Base-by-base conservation (phyloP, 139 green algal species). In the Edaphochlamys debaryana region DNA sequence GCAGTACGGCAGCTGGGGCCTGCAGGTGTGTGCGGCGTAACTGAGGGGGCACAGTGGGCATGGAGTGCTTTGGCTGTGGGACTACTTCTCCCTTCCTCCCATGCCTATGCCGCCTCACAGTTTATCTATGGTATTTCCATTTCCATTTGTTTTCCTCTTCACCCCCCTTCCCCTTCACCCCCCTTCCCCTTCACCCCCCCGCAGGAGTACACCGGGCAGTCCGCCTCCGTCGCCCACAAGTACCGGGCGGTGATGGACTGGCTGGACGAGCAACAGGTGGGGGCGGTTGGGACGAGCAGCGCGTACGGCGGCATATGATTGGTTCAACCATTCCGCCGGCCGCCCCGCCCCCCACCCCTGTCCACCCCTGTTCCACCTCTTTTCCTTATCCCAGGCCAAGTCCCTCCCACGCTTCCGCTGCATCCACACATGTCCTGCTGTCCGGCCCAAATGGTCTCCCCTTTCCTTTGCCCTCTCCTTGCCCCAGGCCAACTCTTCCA, bases 201-300 rank as follows among this genome's bases (percentile, higher is more conserved):
- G 0, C 74, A 82, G 76, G 76, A 82, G 45, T 82, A 82, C 41
- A 82, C 76, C 3, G 76, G 62, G 5, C 76, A 82, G 63, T 42
- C 42, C 0, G 8, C 8, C 8, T 27, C 76, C 42, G 37, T 54
- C 8, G 76, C 76, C 9, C 76, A 34, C 63, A 82, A 82, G 60
- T 82, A 82, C 76, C 76, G 76, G 27, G 63, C 76, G 25, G 9
- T 74, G 19, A 82, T 82, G 76, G 76, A 82, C n/a, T 82, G 76
- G 76, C 63, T 82, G 11, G 76, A 82, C 40, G 34, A 23, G 30
- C n/a, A n/a, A n/a, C 75, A 72, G 73, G 72, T 68, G 72, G 22
- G 20, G 2, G 56, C 25, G 50, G 69, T 50, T n/a, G n/a, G n/a
- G n/a, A n/a, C n/a, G n/a, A n/a, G n/a, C 19, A 58, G 50, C 15